These are phyloP conservation scores for Tuber microsphaerosporum DNA, from an alignment of 495 filamentous ascomycete genomes.

Conservation along the genomic window DNA sequence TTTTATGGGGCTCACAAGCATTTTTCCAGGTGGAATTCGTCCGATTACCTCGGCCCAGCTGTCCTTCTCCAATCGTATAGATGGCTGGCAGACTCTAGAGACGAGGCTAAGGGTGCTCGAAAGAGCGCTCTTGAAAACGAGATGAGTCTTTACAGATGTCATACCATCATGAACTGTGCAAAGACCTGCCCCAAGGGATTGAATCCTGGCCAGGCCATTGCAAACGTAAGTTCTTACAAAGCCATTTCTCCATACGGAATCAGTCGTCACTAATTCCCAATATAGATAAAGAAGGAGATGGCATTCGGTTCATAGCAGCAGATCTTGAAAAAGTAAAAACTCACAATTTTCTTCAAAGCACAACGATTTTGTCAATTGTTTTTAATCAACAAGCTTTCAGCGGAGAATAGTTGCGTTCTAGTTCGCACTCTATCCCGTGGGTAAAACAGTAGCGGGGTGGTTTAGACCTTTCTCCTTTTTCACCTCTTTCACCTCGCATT, in stretches of 20 bases:
- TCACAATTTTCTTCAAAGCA: neutral
- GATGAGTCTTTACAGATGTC: constrained; percentile 97
- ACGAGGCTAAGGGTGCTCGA: constrained; percentile 77
- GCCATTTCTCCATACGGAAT: constrained; percentile 38
- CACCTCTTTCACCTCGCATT: neutral
- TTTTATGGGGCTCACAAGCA: constrained; percentile 3
- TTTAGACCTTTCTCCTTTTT: neutral
- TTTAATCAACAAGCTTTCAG: neutral
- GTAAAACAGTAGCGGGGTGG: neutral
- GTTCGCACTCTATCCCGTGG: neutral
- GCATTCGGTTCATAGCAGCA: constrained; percentile 48
- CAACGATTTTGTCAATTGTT: neutral
- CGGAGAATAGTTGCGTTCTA: neutral
- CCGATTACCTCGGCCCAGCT: constrained; percentile 95
- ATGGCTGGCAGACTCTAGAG: constrained; percentile 87
- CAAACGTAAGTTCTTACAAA: constrained; percentile 94
- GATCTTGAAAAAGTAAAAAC: neutral
- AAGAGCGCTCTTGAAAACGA: constrained; percentile 90
- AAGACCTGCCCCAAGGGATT: constrained; percentile 95
- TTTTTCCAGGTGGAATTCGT: constrained; percentile 66
- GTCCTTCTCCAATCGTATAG: constrained; percentile 94
- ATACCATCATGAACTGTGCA: constrained; percentile 98
- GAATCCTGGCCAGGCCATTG: constrained; percentile 90
- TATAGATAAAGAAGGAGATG: constrained; percentile 89
- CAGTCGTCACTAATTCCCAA: neutral